phyloP scores from a whole-genome alignment of 805 yeast genomes.

The Saccharomycopsis oosterbeekiorum region DNA sequence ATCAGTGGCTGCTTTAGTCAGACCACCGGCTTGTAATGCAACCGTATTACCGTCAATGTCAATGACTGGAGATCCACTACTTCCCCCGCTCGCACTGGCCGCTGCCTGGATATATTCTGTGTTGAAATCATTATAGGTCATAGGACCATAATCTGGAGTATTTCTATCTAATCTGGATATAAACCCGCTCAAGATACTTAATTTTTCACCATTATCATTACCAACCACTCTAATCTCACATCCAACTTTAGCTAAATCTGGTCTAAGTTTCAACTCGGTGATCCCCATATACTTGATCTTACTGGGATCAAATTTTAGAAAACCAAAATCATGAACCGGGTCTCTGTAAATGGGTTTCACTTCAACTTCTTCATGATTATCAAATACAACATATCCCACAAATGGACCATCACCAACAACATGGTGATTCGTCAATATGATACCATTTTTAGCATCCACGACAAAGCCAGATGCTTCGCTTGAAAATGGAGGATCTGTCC shows the following conservation, averaged over 20 bases:
- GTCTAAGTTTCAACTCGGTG: conserved; percentile 55
- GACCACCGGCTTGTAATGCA: conserved; percentile 92
- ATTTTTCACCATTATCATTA: conserved; percentile 92
- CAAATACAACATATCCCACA: conserved; percentile 83
- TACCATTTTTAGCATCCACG: conserved; percentile 73
- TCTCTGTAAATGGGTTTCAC: conserved; percentile 83
- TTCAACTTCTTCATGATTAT: conserved; percentile 87
- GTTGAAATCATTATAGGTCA: conserved; percentile 86
- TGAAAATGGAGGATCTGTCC: conserved; percentile 70
- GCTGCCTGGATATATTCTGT: conserved; percentile 95
- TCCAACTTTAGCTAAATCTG: conserved; percentile 84
- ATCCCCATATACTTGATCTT: conserved; percentile 66
- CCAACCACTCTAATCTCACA: conserved; percentile 91
- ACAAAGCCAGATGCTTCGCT: conserved; percentile 95
- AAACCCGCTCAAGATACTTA: conserved; percentile 82
- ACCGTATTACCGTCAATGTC: conserved; percentile 79
- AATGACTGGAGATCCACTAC: conserved; percentile 95
- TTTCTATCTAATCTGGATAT: conserved; percentile 51
- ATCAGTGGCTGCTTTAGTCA: conserved; percentile 85
- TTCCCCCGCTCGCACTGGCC: conserved; percentile 92
- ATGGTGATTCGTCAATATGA: conserved; percentile 85
- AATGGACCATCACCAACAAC: conserved; percentile 96
- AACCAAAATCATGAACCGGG: conserved; percentile 93
- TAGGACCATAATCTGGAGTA: conserved; percentile 86
- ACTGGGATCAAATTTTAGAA: conserved; percentile 65